Conservation (phyloP, 2,329 filamentous ascomycete genomes). For the Epichloe scottii region DNA sequence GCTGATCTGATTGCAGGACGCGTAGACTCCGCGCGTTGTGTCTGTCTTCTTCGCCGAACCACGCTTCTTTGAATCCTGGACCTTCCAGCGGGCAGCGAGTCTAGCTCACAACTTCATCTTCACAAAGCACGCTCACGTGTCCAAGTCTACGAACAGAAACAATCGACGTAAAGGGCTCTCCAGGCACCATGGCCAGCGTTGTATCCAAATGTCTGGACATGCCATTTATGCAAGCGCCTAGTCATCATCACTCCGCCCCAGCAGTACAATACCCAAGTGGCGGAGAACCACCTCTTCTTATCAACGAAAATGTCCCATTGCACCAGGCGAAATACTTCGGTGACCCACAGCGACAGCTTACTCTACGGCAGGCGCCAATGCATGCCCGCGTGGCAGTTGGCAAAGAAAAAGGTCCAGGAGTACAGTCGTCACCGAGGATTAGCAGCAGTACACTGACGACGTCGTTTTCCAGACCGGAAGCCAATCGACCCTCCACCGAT, state of each 20-base stretch:
- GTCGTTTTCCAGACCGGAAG: constrained; percentile 50
- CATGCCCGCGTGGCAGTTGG: constrained; percentile 56
- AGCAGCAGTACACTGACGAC: no score
- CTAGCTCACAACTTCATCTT: not conserved
- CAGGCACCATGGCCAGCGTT: constrained; percentile 6
- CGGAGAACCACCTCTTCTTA: constrained; percentile 8
- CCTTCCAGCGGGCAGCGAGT: not conserved
- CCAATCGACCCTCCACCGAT: constrained; percentile 82
- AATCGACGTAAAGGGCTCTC: not conserved
- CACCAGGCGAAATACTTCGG: constrained; percentile 10
- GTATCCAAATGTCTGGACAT: constrained; percentile 7
- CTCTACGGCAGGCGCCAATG: constrained; percentile 11
- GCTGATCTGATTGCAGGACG: not conserved
- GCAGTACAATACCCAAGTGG: constrained; percentile 7
- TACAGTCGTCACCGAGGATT: no score
- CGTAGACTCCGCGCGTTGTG: not conserved
- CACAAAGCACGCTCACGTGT: not conserved
- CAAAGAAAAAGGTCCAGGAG: constrained; percentile 57
- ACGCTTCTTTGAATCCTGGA: no score
- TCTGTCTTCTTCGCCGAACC: no score
- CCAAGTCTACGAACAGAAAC: no score
- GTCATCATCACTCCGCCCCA: constrained; percentile 3
- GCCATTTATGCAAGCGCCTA: constrained; percentile 7
- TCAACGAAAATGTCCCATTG: constrained; percentile 4
- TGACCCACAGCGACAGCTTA: constrained; percentile 11